Percentiles rank a stretch among this genome's conserved stretches.
Conservation (phyloP, 306 rosid genomes). For the Cucurbita moschata region DNA sequence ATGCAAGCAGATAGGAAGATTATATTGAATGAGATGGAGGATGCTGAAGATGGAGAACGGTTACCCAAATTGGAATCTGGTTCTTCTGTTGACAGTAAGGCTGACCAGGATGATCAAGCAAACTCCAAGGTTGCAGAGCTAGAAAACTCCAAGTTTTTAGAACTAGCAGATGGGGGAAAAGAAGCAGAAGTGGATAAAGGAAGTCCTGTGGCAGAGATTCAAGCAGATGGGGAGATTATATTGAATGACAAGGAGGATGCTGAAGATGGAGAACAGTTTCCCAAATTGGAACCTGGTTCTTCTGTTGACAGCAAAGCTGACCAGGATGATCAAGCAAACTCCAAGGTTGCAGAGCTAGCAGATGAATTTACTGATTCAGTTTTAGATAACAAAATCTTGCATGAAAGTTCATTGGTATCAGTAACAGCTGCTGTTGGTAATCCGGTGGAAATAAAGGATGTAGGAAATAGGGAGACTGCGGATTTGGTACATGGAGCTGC, state of each 20-base stretch:
- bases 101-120: no score
- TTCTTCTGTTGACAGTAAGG: no score
- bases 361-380: conserved; percentile 4
- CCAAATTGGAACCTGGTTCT: neutral
- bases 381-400: conserved; percentile 12
- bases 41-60: no score
- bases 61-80: no score
- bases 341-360: conserved; percentile 11
- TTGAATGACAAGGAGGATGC: conserved; percentile 13
- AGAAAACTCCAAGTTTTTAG: no score
- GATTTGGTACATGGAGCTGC: conserved; percentile 18
- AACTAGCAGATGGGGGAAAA: no score
- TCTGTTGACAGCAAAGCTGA: neutral
- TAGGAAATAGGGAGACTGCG: conserved; percentile 21
- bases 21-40: no score
- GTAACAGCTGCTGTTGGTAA: conserved; percentile 37
- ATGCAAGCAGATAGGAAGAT: conserved; percentile 9
- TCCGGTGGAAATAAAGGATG: conserved; percentile 19
- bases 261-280: neutral
- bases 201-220: no score
- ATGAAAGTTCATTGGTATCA: conserved; percentile 14
- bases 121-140: no score
- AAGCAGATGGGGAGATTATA: conserved; percentile 5
- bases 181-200: no score
- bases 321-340: conserved; percentile 3